A percentile compares a stretch with the other conserved stretches of the same genome.
These are phyloP conservation scores for Tuber magnatum DNA, from an alignment of 495 filamentous ascomycete species.

Conservation along the genomic window DNA sequence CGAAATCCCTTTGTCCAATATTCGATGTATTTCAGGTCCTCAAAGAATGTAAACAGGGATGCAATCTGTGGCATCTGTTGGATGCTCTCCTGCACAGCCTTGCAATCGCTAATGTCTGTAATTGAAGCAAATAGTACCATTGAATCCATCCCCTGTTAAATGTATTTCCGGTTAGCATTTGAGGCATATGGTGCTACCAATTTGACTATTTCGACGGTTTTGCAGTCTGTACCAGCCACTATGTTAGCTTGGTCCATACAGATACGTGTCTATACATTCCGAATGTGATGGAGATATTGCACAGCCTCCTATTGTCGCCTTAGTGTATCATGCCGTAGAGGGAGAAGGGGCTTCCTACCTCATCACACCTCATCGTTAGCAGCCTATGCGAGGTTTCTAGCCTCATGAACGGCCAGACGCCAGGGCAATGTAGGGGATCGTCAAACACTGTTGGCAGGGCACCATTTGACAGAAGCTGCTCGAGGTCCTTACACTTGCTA, in stretches of 20 bases:
- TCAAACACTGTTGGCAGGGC: slow-evolving; percentile 11
- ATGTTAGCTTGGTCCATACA: slow-evolving; percentile 3
- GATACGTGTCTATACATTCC: slow-evolving; percentile 9
- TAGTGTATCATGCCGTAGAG: background rate
- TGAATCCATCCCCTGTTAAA: background rate
- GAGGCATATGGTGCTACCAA: background rate
- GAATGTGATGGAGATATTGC: slow-evolving; percentile 21
- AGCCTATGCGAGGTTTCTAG: slow-evolving; percentile 18
- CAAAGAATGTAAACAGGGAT: slow-evolving; percentile 9
- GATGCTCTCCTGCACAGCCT: background rate
- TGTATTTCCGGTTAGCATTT: background rate
- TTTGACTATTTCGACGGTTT: slow-evolving; percentile 1
- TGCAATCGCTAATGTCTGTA: background rate
- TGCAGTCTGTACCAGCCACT: background rate
- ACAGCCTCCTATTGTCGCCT: slow-evolving; percentile 1
- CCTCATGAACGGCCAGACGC: slow-evolving; percentile 16
- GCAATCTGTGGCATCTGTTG: background rate
- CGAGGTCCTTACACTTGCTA: slow-evolving; percentile 14
- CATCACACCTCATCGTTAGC: slow-evolving; percentile 20
- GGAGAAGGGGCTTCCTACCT: background rate
- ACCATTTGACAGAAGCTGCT: slow-evolving; percentile 9
- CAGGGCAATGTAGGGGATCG: slow-evolving; percentile 1
- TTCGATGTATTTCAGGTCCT: slow-evolving; percentile 14
- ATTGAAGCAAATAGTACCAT: background rate
- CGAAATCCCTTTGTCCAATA: background rate